Conservation (phyloP, 164 flowering plant species). For the Umbellularia californica region DNA sequence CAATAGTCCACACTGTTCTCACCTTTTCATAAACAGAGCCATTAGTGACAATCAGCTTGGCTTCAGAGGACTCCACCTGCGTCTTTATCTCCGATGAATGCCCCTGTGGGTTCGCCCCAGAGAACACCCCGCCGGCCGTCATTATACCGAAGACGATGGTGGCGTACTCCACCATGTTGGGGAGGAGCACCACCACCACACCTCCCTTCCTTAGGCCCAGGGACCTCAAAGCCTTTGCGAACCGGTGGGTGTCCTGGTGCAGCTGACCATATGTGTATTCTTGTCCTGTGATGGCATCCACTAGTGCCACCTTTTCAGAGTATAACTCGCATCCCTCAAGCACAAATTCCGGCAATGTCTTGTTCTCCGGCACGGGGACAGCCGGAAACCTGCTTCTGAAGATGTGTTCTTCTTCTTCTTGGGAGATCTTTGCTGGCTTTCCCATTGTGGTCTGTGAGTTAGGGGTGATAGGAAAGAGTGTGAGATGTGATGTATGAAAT, state of each 20-base stretch:
- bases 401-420: constrained; percentile 54
- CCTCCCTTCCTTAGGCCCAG: constrained; percentile 70
- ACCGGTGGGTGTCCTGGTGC: constrained; percentile 47
- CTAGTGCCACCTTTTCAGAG: constrained; percentile 78
- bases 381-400: constrained; percentile 61
- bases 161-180: constrained; percentile 81
- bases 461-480: neutral
- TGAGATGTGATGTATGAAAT: neutral
- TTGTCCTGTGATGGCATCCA: constrained; percentile 66
- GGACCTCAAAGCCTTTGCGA: constrained; percentile 74
- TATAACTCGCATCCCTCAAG: constrained; percentile 60
- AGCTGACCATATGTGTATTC: constrained; percentile 61
- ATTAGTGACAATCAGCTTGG: constrained; percentile 64
- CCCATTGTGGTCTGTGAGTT: neutral
- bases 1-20: neutral
- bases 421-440: neutral
- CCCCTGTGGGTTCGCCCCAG: constrained; percentile 74
- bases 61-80: constrained; percentile 74
- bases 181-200: constrained; percentile 81
- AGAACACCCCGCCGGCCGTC: constrained; percentile 91
- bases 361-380: constrained; percentile 60
- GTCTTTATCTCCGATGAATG: constrained; percentile 75
- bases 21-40: constrained; percentile 70
- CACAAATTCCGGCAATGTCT: constrained; percentile 83
- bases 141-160: constrained; percentile 81